Evolutionary conservation across 2,329 filamentous ascomycete genomes (phyloP).

Genomic region (Alternaria postmessia): DNA sequence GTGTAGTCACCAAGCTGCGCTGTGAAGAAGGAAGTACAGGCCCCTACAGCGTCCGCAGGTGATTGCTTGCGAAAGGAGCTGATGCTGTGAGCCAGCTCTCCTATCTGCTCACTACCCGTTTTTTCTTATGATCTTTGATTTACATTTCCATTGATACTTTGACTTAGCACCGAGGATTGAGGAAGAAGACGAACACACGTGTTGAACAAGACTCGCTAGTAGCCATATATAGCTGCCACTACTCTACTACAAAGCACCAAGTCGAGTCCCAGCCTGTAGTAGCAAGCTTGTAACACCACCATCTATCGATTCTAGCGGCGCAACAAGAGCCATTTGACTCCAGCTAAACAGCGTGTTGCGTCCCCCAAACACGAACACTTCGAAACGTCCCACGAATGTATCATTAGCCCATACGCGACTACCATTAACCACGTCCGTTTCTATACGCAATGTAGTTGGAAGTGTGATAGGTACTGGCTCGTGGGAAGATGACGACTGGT

Average conservation of each 20-base stretch:
- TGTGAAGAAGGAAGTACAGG: neutral
- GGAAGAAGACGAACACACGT: neutral
- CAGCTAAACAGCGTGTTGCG: constrained; percentile 61
- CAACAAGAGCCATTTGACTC: constrained; percentile 66
- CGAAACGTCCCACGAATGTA: constrained; percentile 59
- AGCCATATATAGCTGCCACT: neutral
- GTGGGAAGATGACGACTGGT: constrained; percentile 58
- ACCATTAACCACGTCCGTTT: constrained; percentile 57
- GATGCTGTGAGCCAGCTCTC: too few relatives aligned
- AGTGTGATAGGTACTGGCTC: constrained; percentile 48
- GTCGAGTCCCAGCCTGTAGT: constrained; percentile 11
- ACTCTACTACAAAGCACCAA: neutral
- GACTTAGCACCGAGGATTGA: neutral
- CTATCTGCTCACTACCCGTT: too few relatives aligned
- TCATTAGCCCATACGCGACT: constrained; percentile 60
- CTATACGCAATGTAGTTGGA: constrained; percentile 52
- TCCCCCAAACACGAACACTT: constrained; percentile 64
- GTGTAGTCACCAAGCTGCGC: neutral
- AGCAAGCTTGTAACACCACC: constrained; percentile 38
- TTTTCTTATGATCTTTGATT: neutral
- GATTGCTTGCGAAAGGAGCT: too few relatives aligned
- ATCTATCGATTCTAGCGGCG: constrained; percentile 53
- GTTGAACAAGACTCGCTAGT: neutral
- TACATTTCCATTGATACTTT: neutral
- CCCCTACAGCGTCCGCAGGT: too few relatives aligned